A percentile compares a stretch with the other conserved stretches of the same genome.
Conservation (phyloP, 208 protist genomes). For the Crithidia acanthocephali region DNA sequence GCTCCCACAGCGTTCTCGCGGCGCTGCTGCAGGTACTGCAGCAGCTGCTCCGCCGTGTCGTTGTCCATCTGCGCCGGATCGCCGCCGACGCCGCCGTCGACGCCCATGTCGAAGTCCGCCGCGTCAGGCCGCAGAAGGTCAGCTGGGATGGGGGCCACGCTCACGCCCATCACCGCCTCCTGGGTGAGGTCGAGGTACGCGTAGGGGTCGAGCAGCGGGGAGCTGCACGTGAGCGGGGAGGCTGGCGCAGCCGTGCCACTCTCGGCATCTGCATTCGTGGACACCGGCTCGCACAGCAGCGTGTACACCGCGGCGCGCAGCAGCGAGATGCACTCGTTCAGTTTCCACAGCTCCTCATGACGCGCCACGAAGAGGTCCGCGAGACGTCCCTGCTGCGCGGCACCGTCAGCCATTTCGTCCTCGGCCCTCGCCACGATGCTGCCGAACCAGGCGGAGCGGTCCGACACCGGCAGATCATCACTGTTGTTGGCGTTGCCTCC, state of each 20-base stretch:
- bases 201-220: conserved; percentile 12
- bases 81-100: conserved; percentile 2
- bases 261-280: no score
- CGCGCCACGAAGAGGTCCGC: conserved; percentile 62
- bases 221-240: background rate
- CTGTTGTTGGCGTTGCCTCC: background rate
- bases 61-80: conserved; percentile 10
- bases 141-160: conserved; percentile 48
- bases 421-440: conserved; percentile 1
- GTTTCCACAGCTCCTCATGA: conserved; percentile 83
- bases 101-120: conserved; percentile 17
- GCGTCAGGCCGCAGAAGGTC: conserved; percentile 48
- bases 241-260: background rate
- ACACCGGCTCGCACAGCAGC: conserved; percentile 10
- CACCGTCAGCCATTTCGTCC: conserved; percentile 11
- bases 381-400: conserved; percentile 27
- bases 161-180: conserved; percentile 46
- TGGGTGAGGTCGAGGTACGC: conserved; percentile 37
- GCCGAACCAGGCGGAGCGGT: conserved; percentile 22
- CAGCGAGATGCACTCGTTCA: conserved; percentile 37
- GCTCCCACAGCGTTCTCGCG: conserved; percentile 11
- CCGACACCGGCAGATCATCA: conserved; percentile 20
- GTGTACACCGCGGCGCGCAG: conserved; percentile 23
- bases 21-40: conserved; percentile 19
- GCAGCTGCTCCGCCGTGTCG: conserved; percentile 25